phyloP scores from a whole-genome alignment of 768 basidiomycete genomes.

The Phaeolepiota aurea region DNA sequence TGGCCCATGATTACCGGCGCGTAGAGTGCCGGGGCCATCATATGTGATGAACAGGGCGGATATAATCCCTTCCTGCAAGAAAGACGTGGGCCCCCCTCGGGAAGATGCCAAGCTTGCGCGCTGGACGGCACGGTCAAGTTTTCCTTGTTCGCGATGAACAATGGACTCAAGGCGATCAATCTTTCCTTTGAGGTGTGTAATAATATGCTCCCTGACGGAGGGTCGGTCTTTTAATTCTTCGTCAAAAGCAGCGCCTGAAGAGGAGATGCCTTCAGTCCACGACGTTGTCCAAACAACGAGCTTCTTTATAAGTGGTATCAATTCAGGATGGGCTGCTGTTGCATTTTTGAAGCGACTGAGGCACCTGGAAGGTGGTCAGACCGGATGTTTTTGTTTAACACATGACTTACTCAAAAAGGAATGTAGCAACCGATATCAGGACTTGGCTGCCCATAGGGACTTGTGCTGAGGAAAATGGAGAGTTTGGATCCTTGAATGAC shows the following conservation, averaged over 20 bases:
- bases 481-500: slow-evolving; percentile 24
- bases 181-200: slow-evolving; percentile 24
- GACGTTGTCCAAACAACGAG: slow-evolving; percentile 35
- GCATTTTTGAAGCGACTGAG: slow-evolving; percentile 53
- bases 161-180: slow-evolving; percentile 32
- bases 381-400: slow-evolving; percentile 9
- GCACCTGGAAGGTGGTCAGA: slow-evolving; percentile 24
- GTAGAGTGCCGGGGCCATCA: slow-evolving; percentile 47
- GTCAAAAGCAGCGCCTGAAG: slow-evolving; percentile 31
- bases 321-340: slow-evolving; percentile 32
- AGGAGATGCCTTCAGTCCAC: slow-evolving; percentile 36
- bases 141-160: slow-evolving; percentile 39
- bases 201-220: slow-evolving; percentile 25
- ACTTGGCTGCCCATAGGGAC: slow-evolving; percentile 29
- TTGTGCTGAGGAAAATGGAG: not conserved
- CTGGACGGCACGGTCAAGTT: slow-evolving; percentile 13
- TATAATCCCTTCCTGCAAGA: slow-evolving; percentile 22
- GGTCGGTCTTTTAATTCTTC: slow-evolving; percentile 26
- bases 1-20: slow-evolving; percentile 34
- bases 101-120: not conserved
- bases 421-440: slow-evolving; percentile 33
- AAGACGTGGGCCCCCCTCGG: not conserved
- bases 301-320: slow-evolving; percentile 30
- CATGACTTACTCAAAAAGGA: slow-evolving; percentile 42
- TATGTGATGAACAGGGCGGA: slow-evolving; percentile 32